Conservation (phyloP, 2,329 filamentous ascomycete species). For the Salinomyces thailandicus region DNA sequence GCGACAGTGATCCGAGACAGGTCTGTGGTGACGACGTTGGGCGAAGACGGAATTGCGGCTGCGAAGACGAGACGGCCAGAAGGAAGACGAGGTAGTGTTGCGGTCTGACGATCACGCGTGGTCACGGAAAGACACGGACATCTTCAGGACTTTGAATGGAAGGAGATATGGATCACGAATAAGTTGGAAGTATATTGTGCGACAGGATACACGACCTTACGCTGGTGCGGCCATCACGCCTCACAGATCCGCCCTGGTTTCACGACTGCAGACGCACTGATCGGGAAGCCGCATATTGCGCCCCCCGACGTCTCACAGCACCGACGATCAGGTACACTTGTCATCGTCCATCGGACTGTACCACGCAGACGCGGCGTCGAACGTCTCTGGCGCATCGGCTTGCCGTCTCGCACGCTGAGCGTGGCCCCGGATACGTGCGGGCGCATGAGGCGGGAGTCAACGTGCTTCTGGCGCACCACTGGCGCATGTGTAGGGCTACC, state of each 20-base stretch:
- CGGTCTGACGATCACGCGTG: too few relatives aligned
- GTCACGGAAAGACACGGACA: too few relatives aligned
- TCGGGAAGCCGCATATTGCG: not conserved
- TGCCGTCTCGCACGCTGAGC: not conserved
- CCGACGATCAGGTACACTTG: not conserved
- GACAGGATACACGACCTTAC: too few relatives aligned
- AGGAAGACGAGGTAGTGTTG: too few relatives aligned
- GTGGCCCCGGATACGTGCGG: slow-evolving; percentile 7
- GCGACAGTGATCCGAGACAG: too few relatives aligned
- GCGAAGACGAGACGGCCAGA: too few relatives aligned
- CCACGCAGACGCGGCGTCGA: not conserved
- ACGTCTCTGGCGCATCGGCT: not conserved
- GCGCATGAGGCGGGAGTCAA: slow-evolving; percentile 7
- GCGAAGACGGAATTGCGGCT: too few relatives aligned
- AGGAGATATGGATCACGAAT: not conserved
- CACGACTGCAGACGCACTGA: not conserved
- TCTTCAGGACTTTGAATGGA: too few relatives aligned
- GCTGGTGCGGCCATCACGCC: not conserved
- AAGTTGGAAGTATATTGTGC: not conserved
- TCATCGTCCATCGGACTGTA: not conserved
- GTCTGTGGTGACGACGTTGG: too few relatives aligned
- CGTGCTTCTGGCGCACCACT: slow-evolving; percentile 8
- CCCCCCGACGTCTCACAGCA: not conserved
- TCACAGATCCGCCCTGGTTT: not conserved
- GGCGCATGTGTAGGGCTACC: slow-evolving; percentile 5